A percentile compares a stretch with the other conserved stretches of the same genome.
Conservation (phyloP, 2,329 filamentous ascomycete genomes). For the Calonectria hawksworthii region DNA sequence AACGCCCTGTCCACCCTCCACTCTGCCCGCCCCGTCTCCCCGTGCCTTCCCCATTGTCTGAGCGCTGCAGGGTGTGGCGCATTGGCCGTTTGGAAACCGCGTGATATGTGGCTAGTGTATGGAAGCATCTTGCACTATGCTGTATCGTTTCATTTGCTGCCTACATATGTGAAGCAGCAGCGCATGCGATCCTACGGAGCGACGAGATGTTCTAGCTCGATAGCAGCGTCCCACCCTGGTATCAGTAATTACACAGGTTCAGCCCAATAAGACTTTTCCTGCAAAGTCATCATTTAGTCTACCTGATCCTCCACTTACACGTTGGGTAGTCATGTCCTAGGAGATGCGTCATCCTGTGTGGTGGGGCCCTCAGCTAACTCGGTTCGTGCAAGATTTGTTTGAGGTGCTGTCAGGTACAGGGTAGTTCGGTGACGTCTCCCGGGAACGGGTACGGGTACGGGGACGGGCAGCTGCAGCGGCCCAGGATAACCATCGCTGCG, state of each 20-base stretch:
- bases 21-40: conserved; percentile 10
- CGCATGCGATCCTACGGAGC: background rate
- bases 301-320: background rate
- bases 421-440: conserved; percentile 16
- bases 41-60: conserved; percentile 21
- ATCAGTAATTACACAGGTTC: background rate
- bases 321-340: background rate
- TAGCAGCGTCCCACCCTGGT: background rate
- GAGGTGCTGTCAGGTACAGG: conserved; percentile 25
- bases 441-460: background rate
- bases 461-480: conserved; percentile 19
- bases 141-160: conserved; percentile 1
- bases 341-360: conserved; percentile 15
- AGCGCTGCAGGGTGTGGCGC: conserved; percentile 25
- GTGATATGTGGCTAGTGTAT: conserved; percentile 9
- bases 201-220: background rate
- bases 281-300: conserved; percentile 12
- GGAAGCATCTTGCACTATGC: conserved; percentile 1
- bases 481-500: conserved; percentile 14
- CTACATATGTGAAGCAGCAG: conserved; percentile 9
- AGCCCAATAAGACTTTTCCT: background rate
- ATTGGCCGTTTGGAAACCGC: conserved; percentile 26
- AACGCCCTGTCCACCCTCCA: conserved; percentile 11
- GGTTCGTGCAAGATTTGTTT: conserved; percentile 21
- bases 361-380: background rate